Base-by-base conservation (phyloP, 805 yeast species). In the Metschnikowia arizonensis region DNA sequence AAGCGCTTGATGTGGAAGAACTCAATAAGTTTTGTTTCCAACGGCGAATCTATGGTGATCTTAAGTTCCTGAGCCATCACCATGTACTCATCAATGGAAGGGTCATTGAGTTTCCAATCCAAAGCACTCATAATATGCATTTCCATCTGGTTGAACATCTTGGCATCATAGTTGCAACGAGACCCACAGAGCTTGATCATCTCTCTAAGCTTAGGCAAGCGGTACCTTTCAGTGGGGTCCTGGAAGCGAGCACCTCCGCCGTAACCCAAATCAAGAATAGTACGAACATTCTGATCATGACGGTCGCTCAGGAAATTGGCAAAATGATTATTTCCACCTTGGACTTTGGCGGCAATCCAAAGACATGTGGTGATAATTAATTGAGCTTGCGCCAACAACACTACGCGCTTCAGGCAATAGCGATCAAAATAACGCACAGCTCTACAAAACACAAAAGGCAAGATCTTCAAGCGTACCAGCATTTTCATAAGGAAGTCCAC, bases 301-400 rank as follows among this genome's bases (percentile, higher is more conserved):
- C 46, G 46, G 18, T 45, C 45, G 38, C 58, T 50, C 25, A 46
- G 44, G 42, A 58, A 46, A 59, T 79, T 79, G 44, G 79, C 75
- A 53, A 81, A 78, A 63, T 82, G 88, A 53, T 79, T 80, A 62
- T 83, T 82, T 31, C 88, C 88, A 40, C 88, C 88, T 57, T 78
- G 78, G n/a, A 82, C 74, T 63, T 91, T 91, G 21, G 96, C 83
- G 2, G 96, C 88, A 26, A 91, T 77, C 97, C 98, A 91, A 29
- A 91, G 69, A 49, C 96, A 88, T 4, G 96, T 88, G 49, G 95
- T 85, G 26, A 95, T 88, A 9, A 91, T 91, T 44, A 91, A 74
- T 64, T 90, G 97, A 50, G 88, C 82, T 65, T 90, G 98, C 47
- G 86, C 90, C 53, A 83, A 79, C 51, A 85, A 76, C 0, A 90